Conservation (phyloP, 192 early-diverging fungal genomes). For the Rhizoclosmatium sp. region DNA sequence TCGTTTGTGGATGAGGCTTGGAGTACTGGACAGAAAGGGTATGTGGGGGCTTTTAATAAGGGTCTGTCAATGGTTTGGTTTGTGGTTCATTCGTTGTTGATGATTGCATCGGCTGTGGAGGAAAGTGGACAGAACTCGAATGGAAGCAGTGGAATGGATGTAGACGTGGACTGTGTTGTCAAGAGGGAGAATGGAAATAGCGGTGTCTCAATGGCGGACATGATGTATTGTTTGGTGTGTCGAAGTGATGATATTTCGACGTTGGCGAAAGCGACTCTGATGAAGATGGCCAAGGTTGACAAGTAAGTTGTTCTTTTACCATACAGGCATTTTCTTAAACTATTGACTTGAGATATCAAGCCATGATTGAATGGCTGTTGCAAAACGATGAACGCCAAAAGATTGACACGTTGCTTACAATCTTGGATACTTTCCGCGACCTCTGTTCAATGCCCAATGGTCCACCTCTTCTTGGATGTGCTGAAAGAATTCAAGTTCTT, state of each 20-base stretch:
- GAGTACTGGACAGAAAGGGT: not conserved
- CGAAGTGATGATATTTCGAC: constrained; percentile 26
- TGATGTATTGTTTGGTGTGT: constrained; percentile 36
- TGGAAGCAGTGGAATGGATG: not conserved
- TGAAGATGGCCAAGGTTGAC: not conserved
- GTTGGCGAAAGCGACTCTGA: constrained; percentile 12
- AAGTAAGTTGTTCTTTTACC: constrained; percentile 8
- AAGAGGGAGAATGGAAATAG: not conserved
- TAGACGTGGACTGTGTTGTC: not conserved
- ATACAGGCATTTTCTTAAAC: not conserved
- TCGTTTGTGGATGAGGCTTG: not conserved
- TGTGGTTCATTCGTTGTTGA: constrained; percentile 25
- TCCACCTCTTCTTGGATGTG: constrained; percentile 34
- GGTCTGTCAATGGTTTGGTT: constrained; percentile 20
- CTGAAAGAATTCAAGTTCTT: constrained; percentile 29
- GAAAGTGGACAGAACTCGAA: not conserved
- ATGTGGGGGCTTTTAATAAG: constrained; percentile 10
- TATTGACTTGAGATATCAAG: not conserved
- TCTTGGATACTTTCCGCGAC: constrained; percentile 40
- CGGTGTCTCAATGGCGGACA: not conserved
- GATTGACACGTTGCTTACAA: constrained; percentile 6
- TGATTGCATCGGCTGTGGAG: not conserved
- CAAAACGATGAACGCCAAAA: not conserved
- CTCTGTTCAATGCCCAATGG: constrained; percentile 27
- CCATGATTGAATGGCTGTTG: constrained; percentile 19